phyloP scores from a whole-genome alignment of 805 yeast species.

The Millerozyma miso region DNA sequence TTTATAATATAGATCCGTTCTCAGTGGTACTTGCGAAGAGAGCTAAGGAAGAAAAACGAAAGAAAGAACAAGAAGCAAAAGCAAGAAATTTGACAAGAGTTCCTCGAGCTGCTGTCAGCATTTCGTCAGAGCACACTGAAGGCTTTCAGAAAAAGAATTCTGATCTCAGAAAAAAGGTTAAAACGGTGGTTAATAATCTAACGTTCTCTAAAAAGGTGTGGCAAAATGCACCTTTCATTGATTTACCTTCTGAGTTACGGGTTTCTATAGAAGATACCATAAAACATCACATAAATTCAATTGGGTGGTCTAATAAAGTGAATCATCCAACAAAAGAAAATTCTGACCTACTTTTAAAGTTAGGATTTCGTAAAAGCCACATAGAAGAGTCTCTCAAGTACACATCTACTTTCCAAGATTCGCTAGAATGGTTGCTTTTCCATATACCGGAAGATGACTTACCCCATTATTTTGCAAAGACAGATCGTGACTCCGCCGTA shows the following conservation, averaged over 20 bases:
- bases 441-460: slow-evolving; percentile 94
- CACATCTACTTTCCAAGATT: slow-evolving; percentile 44
- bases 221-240: slow-evolving; percentile 67
- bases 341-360: slow-evolving; percentile 10
- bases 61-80: slow-evolving; percentile 45
- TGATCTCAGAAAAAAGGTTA: neutral
- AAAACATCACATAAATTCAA: slow-evolving; percentile 41
- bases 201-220: slow-evolving; percentile 55
- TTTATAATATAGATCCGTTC: slow-evolving; percentile 77
- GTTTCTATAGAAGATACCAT: slow-evolving; percentile 59
- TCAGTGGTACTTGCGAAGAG: slow-evolving; percentile 55
- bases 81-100: slow-evolving; percentile 48
- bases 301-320: slow-evolving; percentile 42
- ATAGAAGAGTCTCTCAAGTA: slow-evolving; percentile 68
- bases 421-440: slow-evolving; percentile 74
- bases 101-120: slow-evolving; percentile 41
- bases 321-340: slow-evolving; percentile 6
- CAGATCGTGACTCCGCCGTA: slow-evolving; percentile 53
- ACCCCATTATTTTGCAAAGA: slow-evolving; percentile 60
- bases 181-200: neutral
- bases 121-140: slow-evolving; percentile 28
- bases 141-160: slow-evolving; percentile 8
- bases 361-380: slow-evolving; percentile 72
- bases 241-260: slow-evolving; percentile 61
- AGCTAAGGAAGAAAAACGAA: slow-evolving; percentile 37